Conservation (phyloP, 352 stramenopile species). For the Pythium aristosporum region DNA sequence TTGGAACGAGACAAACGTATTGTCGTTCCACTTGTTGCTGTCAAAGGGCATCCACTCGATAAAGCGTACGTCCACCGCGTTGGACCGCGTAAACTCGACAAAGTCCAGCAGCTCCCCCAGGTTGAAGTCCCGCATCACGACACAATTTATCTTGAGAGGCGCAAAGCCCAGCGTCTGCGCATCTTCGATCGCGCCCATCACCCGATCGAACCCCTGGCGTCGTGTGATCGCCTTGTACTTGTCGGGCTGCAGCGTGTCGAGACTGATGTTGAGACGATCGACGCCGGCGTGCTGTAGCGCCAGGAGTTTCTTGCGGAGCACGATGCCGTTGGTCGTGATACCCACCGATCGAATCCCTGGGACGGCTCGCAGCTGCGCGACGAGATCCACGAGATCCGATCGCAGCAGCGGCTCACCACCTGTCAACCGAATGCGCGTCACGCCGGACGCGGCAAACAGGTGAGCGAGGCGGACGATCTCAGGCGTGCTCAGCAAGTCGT, state of each 20-base stretch:
- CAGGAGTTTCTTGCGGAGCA: constrained; percentile 81
- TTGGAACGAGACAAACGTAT: constrained; percentile 92
- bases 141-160: constrained; percentile 97
- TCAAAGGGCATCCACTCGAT: constrained; percentile 99
- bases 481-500: constrained; percentile 79
- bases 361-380: constrained; percentile 53
- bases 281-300: constrained; percentile 82
- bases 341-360: constrained; percentile 82
- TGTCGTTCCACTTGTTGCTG: constrained; percentile 94
- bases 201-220: constrained; percentile 82
- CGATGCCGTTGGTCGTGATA: constrained; percentile 97
- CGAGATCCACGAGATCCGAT: constrained; percentile 52
- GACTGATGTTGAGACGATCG: constrained; percentile 92
- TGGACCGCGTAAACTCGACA: constrained; percentile 87
- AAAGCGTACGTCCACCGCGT: constrained; percentile 94
- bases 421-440: constrained; percentile 94
- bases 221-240: constrained; percentile 94
- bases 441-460: constrained; percentile 89
- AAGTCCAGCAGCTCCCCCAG: constrained; percentile 94
- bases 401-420: constrained; percentile 91
- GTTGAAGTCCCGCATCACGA: constrained; percentile 97
- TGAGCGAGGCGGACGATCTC: constrained; percentile 91
- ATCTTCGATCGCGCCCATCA: constrained; percentile 84
- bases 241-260: constrained; percentile 93
- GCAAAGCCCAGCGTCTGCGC: constrained; percentile 50